phyloP scores from a whole-genome alignment of 2,329 filamentous ascomycete genomes.

The Fusarium mexicanum region DNA sequence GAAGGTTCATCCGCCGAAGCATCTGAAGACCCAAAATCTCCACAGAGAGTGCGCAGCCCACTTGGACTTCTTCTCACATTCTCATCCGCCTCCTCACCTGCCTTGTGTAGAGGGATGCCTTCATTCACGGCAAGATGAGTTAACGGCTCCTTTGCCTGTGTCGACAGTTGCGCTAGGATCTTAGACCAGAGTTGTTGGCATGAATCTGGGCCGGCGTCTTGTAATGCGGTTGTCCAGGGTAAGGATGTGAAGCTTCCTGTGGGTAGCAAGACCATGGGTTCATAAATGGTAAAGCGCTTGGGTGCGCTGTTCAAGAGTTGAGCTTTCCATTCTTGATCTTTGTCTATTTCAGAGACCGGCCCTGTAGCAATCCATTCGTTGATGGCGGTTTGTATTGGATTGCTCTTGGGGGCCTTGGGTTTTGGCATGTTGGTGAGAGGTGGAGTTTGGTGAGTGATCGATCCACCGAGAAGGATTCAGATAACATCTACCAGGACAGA shows the following conservation, averaged over 20 bases:
- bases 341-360: not conserved
- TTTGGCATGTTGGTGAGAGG: conserved; percentile 41
- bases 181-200: conserved; percentile 56
- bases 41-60: conserved; percentile 74
- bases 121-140: conserved; percentile 71
- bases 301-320: conserved; percentile 56
- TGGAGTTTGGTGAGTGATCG: conserved; percentile 3
- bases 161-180: conserved; percentile 60
- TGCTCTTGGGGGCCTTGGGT: conserved; percentile 32
- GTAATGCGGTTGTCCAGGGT: conserved; percentile 54
- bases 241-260: conserved; percentile 63
- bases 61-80: conserved; percentile 81
- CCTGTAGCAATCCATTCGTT: conserved; percentile 43
- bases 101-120: conserved; percentile 63
- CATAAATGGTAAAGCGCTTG: conserved; percentile 68
- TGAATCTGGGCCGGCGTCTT: conserved; percentile 33
- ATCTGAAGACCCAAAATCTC: conserved; percentile 73
- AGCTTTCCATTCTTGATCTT: conserved; percentile 28
- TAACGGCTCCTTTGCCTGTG: conserved; percentile 51
- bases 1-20: conserved; percentile 44
- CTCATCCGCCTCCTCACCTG: conserved; percentile 49
- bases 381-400: conserved; percentile 48
- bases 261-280: conserved; percentile 69
- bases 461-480: not conserved
- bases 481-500: not conserved